Percentiles rank a stretch among this genome's conserved stretches.
phyloP scores from a whole-genome alignment of 2,329 filamentous ascomycete species.

The Colletotrichum salicis region DNA sequence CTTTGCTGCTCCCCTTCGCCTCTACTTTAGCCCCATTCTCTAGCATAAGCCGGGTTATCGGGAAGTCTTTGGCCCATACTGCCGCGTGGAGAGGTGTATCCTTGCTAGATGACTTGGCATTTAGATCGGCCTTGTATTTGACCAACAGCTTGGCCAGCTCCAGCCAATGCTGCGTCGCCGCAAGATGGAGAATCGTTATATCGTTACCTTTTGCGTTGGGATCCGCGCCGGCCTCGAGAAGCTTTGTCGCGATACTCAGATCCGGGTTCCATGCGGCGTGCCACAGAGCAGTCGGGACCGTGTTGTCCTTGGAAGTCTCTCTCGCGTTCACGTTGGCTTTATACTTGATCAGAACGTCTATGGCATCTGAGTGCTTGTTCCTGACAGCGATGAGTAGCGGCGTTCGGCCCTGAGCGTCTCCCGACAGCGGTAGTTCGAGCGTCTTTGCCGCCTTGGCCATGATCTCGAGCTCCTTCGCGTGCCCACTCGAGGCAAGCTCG shows the following conservation, averaged over 20 bases:
- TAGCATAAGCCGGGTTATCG: slow-evolving; percentile 20
- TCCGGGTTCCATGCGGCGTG: neutral
- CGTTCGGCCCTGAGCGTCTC: neutral
- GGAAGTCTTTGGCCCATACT: neutral
- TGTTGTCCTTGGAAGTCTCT: slow-evolving; percentile 3
- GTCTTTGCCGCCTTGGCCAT: slow-evolving; percentile 3
- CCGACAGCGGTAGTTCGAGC: slow-evolving; percentile 1
- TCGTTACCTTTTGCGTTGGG: slow-evolving; percentile 2
- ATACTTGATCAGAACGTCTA: slow-evolving; percentile 16
- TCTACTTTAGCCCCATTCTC: slow-evolving; percentile 3
- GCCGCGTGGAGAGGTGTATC: slow-evolving; percentile 20
- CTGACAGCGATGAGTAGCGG: slow-evolving; percentile 7
- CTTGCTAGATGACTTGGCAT: neutral
- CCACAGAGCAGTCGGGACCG: slow-evolving; percentile 9
- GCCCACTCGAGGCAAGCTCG: slow-evolving; percentile 5
- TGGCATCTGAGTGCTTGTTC: neutral
- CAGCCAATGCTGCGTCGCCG: slow-evolving; percentile 1
- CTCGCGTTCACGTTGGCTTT: slow-evolving; percentile 12
- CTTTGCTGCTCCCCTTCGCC: neutral
- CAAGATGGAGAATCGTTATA: slow-evolving; percentile 11
- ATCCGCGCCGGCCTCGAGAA: slow-evolving; percentile 11
- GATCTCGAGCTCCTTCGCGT: slow-evolving; percentile 5
- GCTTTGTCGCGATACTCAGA: neutral
- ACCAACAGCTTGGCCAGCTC: slow-evolving; percentile 8
- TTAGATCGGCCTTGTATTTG: slow-evolving; percentile 1